Percentiles rank a stretch among this genome's conserved stretches.
These are phyloP conservation scores for Avicennia marina DNA, from an alignment of 257 asterid genomes.

Conservation along the genomic window DNA sequence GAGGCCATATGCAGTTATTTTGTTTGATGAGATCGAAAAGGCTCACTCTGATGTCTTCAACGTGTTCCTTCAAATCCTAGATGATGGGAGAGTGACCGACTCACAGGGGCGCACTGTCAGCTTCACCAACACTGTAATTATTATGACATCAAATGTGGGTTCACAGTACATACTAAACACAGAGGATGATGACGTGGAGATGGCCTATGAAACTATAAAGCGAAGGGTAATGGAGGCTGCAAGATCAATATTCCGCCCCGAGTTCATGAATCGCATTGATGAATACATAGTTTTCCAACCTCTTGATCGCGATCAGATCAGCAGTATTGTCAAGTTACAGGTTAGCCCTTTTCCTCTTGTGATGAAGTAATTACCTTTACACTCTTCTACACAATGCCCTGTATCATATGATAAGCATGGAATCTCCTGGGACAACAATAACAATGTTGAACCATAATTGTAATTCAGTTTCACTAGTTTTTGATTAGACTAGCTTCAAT, in stretches of 20 bases:
- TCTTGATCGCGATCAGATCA: constrained; percentile 73
- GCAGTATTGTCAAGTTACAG: constrained; percentile 66
- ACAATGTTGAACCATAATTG: too few relatives aligned
- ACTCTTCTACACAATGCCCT: background rate
- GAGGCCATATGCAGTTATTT: constrained; percentile 81
- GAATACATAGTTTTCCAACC: constrained; percentile 95
- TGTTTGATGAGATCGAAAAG: constrained; percentile 93
- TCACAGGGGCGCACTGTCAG: constrained; percentile 96
- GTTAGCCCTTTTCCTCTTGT: constrained; percentile 25
- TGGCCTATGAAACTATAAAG: constrained; percentile 67
- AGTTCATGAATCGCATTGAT: constrained; percentile 90
- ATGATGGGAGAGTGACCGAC: constrained; percentile 93
- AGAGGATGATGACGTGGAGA: constrained; percentile 49
- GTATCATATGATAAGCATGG: background rate
- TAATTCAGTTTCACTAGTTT: too few relatives aligned
- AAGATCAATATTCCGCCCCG: constrained; percentile 77
- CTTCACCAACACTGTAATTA: constrained; percentile 77
- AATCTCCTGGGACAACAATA: too few relatives aligned
- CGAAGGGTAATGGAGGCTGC: constrained; percentile 82
- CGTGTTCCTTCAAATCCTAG: constrained; percentile 86
- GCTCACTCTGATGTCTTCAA: constrained; percentile 91
- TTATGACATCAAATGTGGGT: constrained; percentile 96
- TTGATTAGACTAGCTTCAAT: too few relatives aligned
- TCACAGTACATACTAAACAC: constrained; percentile 76
- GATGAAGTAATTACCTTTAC: too few relatives aligned